A percentile compares a stretch with the other conserved stretches of the same genome.
phyloP scores from a whole-genome alignment of 345 rosid genomes.

The Bruguiera sexangula region DNA sequence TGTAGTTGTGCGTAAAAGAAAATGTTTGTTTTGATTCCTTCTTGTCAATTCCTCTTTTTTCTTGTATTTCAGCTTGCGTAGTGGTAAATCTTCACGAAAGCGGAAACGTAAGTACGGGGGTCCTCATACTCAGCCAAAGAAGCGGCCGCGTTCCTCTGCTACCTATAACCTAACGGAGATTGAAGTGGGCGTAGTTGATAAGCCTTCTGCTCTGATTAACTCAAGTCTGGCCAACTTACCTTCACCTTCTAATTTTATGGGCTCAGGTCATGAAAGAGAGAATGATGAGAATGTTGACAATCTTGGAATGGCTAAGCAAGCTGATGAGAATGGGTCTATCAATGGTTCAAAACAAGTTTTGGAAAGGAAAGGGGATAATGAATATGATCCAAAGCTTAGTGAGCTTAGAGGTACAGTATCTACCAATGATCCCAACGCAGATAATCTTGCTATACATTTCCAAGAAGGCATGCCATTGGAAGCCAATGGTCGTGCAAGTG shows the following conservation, averaged over 20 bases:
- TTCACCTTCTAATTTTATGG: slow-evolving; percentile 27
- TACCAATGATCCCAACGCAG: slow-evolving; percentile 39
- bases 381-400: slow-evolving; percentile 84
- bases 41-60: background rate
- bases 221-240: slow-evolving; percentile 33
- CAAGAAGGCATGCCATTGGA: slow-evolving; percentile 45
- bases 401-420: slow-evolving; percentile 61
- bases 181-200: slow-evolving; percentile 33
- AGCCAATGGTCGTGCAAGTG: slow-evolving; percentile 44
- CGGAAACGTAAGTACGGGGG: slow-evolving; percentile 71
- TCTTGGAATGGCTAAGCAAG: slow-evolving; percentile 31
- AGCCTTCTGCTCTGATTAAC: slow-evolving; percentile 37
- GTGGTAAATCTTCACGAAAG: slow-evolving; percentile 75
- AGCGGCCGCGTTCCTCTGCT: slow-evolving; percentile 45
- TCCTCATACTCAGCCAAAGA: slow-evolving; percentile 56
- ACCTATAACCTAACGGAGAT: slow-evolving; percentile 29
- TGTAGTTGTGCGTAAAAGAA: too few relatives aligned
- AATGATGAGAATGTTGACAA: slow-evolving; percentile 31
- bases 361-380: slow-evolving; percentile 46
- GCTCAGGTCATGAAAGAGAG: slow-evolving; percentile 34
- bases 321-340: slow-evolving; percentile 42
- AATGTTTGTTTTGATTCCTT: too few relatives aligned
- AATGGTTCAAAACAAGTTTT: slow-evolving; percentile 32
- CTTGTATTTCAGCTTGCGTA: slow-evolving; percentile 45
- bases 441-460: slow-evolving; percentile 43